Conservation (phyloP, 2,329 filamentous ascomycete genomes). For the Lojkania enalia region DNA sequence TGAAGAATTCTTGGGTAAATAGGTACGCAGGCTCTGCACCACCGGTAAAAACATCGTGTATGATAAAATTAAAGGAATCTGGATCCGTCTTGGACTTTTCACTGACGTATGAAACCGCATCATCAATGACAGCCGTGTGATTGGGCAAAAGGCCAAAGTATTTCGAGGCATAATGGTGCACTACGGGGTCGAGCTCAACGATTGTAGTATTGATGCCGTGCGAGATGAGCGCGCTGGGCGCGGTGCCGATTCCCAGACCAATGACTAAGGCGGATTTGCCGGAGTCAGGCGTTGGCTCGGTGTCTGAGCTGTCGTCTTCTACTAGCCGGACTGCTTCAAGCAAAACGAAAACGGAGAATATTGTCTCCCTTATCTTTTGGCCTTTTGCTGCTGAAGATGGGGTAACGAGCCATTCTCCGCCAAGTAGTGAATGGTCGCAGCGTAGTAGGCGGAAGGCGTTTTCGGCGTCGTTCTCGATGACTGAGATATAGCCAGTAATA, state of each 20-base stretch:
- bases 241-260: constrained; percentile 90
- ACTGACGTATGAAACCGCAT: constrained; percentile 73
- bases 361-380: constrained; percentile 72
- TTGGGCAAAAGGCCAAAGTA: constrained; percentile 81
- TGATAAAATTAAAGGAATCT: constrained; percentile 79
- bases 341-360: constrained; percentile 96
- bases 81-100: constrained; percentile 52
- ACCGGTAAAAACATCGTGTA: constrained; percentile 97
- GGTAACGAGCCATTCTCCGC: constrained; percentile 81
- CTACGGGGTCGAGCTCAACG: constrained; percentile 89
- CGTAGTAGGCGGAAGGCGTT: constrained; percentile 79
- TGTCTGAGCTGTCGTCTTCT: constrained; percentile 49
- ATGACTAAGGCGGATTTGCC: constrained; percentile 82
- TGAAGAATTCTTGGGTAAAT: constrained; percentile 84
- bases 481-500: constrained; percentile 87
- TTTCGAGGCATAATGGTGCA: constrained; percentile 78
- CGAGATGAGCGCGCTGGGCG: constrained; percentile 79
- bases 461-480: constrained; percentile 70
- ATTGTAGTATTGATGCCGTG: constrained; percentile 93
- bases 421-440: constrained; percentile 91
- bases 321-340: constrained; percentile 88
- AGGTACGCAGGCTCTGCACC: constrained; percentile 87
- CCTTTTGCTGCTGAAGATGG: constrained; percentile 43
- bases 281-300: constrained; percentile 57
- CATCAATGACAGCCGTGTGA: constrained; percentile 77